These are phyloP conservation scores for Vaucheria bursata DNA, from an alignment of 352 stramenopile species.

Conservation along the genomic window DNA sequence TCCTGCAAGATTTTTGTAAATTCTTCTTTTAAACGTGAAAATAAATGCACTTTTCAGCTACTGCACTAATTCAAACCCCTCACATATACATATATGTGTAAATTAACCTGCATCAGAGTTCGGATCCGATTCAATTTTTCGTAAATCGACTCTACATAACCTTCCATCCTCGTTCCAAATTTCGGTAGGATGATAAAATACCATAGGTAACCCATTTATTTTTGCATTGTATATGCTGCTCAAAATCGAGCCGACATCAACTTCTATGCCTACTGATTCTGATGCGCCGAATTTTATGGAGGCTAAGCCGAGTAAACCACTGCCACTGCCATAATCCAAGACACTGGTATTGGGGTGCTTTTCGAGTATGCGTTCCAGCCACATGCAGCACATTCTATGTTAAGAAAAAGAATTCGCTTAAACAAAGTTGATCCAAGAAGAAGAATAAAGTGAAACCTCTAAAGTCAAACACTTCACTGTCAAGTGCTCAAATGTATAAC, in stretches of 20 bases:
- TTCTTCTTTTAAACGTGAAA: too few species aligned
- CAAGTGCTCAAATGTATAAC: too few species aligned
- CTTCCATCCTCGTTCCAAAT: constrained; percentile 4
- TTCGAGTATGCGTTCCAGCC: constrained; percentile 15
- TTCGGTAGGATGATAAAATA: constrained; percentile 39
- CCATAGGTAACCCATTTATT: constrained; percentile 26
- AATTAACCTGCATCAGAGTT: background rate
- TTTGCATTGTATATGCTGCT: constrained; percentile 32
- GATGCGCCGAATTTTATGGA: constrained; percentile 26
- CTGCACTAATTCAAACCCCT: background rate
- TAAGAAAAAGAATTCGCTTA: constrained; percentile 2
- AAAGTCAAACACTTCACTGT: too few species aligned
- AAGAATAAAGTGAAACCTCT: too few species aligned
- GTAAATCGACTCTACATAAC: background rate
- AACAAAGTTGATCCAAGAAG: background rate
- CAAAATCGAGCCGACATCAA: constrained; percentile 29
- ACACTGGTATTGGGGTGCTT: constrained; percentile 1
- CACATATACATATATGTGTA: background rate
- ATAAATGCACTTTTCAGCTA: too few species aligned
- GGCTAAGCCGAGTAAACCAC: constrained; percentile 31
- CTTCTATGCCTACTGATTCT: constrained; percentile 36
- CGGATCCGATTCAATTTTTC: background rate
- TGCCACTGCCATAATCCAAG: constrained; percentile 39
- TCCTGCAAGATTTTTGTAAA: too few species aligned
- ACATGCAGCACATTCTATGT: constrained; percentile 14